Evolutionary conservation across 1,284 basidiomycete species (phyloP), one percentile per base, ranked within the genome.

Genomic region (Heliocybe sulcata): DNA sequence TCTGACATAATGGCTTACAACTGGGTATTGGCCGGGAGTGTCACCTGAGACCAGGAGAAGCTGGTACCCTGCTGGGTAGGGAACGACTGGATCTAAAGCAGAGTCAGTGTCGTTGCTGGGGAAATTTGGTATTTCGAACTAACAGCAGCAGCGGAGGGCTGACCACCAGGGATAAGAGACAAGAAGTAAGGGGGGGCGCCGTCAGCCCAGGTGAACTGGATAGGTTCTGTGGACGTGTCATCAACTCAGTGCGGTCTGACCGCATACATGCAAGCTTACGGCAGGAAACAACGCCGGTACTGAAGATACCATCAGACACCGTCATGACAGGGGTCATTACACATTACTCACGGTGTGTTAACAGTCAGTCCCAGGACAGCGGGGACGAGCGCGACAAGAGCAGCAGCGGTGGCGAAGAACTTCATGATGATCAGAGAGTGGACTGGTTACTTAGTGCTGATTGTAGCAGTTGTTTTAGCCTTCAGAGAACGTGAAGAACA

Each of bases 171-270:
- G 53, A 90, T 65, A 58, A 89, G 63, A 26, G 81, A 73, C 57
- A 90, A 58, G 70, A 75, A 92, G 73, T 80, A 92, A 0, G 90
- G 89, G 0, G 73, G 52, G 0, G 59, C 56, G 45, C 87, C 85
- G 27, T 72, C 81, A 26, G 61, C 52, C 82, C 84, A 92, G 6
- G 66, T 68, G 58, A 91, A 59, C 59, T 75, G 66, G 23, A 76
- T 68, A 10, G 86, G 86, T 60, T 87, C 86, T 87, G 56, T 14
- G 57, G 3, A 10, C 16, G 26, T 35, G 23, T 10, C 50, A 52
- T 45, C 20, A 33, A 12, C 27, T 35, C 35, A 42, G 10, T 19
- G 25, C 35, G 10, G 19, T 23, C n/a, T 49, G 19, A 22, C 4
- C 33, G 23, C 6, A 31, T 29, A 6, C 38, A 42, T 33, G 19